Base-by-base conservation (phyloP, 768 basidiomycete species). In the Chiua virens region DNA sequence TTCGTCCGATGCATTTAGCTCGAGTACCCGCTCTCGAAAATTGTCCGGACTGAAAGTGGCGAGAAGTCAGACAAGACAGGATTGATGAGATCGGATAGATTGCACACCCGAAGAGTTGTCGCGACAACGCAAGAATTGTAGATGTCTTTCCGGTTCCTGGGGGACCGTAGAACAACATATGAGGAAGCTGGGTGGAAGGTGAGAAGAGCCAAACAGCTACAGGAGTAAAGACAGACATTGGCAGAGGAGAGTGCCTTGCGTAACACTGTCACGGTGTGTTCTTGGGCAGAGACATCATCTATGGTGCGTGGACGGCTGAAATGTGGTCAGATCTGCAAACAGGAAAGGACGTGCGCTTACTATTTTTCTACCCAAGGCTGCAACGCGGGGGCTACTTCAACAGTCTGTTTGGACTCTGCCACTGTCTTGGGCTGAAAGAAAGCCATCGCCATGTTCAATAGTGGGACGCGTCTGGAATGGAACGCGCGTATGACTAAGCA, bases 291-390 rank as follows among this genome's bases (percentile, higher is more conserved):
- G 43, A 99, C 86, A 68, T 99, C 97, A 63, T 97, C 92, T 55
- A 99, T 98, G 20, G 95, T 98, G 71, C 92, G 92, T 42, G 97
- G 97, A 45, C 97, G 90, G 67, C 94, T 98, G 65, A 46, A 51
- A 25, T 35, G 54, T 21, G n/a, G 37, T 42, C 36, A 59, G 41
- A 42, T 32, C 28, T 38, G 40, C 40, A 23, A 23, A 7, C 8
- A 13, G 8, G 13, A 15, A 45, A 42, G n/a, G 37, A 28, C n/a
- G 8, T 14, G 30, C 10, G 72, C 83, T 44, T 37, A 95, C 94
- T 98, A 99, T 81, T 98, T 98, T 73, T 99, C 97, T 0, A 99
- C 94, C 97, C 97, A 99, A 54, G 97, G 93, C 64, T 93, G 91
- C 35, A 83, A 67, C 20, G 74, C 75, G 13, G 83, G 83, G 49